Percentiles rank a stretch among this genome's conserved stretches.
Evolutionary conservation across 805 yeast species (phyloP).

Genomic region (Ogataea naganishii): DNA sequence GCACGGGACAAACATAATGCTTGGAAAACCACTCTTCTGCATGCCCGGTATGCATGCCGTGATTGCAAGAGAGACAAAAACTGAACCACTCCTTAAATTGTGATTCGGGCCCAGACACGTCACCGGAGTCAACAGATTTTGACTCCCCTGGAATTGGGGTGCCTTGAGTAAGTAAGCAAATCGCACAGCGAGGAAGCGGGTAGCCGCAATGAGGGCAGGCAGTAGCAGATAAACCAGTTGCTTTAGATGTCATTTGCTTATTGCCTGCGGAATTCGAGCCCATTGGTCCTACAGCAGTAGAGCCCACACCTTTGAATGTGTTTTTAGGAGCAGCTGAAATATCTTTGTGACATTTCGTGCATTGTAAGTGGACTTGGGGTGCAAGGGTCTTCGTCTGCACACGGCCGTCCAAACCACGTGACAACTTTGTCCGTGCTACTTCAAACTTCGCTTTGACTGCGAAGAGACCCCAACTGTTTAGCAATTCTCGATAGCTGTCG

Average conservation of each 20-base stretch:
- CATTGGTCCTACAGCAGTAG: slow-evolving; percentile 9
- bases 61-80: slow-evolving; percentile 85
- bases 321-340: slow-evolving; percentile 29
- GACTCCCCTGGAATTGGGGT: slow-evolving; percentile 42
- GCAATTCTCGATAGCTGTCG: slow-evolving; percentile 51
- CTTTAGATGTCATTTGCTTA: slow-evolving; percentile 25
- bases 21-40: slow-evolving; percentile 93
- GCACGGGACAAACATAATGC: slow-evolving; percentile 87
- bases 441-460: slow-evolving; percentile 79
- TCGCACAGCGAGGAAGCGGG: slow-evolving; percentile 83
- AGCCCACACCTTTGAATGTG: slow-evolving; percentile 3
- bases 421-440: slow-evolving; percentile 60
- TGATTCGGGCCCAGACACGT: slow-evolving; percentile 23
- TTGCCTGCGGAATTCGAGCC: slow-evolving; percentile 5
- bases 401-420: slow-evolving; percentile 41
- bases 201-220: slow-evolving; percentile 81
- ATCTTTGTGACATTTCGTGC: slow-evolving; percentile 74
- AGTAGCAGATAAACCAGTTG: slow-evolving; percentile 6
- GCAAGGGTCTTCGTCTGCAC: slow-evolving; percentile 44
- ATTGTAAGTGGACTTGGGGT: slow-evolving; percentile 73
- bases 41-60: slow-evolving; percentile 91
- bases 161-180: slow-evolving; percentile 77
- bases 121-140: slow-evolving; percentile 16
- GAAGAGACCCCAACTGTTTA: slow-evolving; percentile 78
- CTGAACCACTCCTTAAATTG: slow-evolving; percentile 78